phyloP scores from a whole-genome alignment of 2,329 filamentous ascomycete species.

The Penicillium sp. region DNA sequence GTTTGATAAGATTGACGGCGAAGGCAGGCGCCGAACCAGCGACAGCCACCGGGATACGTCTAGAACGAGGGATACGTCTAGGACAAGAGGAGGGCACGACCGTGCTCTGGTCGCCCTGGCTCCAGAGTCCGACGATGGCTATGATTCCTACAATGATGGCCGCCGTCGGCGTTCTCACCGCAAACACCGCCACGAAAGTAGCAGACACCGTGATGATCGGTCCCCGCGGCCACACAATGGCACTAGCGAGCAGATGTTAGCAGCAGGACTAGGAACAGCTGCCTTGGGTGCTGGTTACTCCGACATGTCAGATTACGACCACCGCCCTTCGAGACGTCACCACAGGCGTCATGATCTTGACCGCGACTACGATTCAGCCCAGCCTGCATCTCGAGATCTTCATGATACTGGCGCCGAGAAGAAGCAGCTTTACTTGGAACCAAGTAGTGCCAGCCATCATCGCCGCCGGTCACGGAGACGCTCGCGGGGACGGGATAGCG shows the following conservation, averaged over 20 bases:
- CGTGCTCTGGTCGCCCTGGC: slow-evolving; percentile 45
- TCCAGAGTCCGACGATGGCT: slow-evolving; percentile 45
- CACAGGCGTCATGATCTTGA: slow-evolving; percentile 24
- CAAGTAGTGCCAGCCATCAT: slow-evolving; percentile 9
- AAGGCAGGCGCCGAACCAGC: slow-evolving; percentile 24
- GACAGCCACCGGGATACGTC: slow-evolving; percentile 37
- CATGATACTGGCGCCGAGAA: slow-evolving; percentile 6
- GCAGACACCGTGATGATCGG: slow-evolving; percentile 21
- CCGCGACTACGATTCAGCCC: slow-evolving; percentile 12
- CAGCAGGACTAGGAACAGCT: slow-evolving; percentile 35
- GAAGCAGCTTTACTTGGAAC: slow-evolving; percentile 18
- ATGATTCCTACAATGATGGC: slow-evolving; percentile 41
- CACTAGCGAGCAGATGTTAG: slow-evolving; percentile 11
- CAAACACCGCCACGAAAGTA: slow-evolving; percentile 31
- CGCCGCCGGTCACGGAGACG: slow-evolving; percentile 25
- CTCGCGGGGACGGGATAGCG: slow-evolving; percentile 24
- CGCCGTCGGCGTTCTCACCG: slow-evolving; percentile 41
- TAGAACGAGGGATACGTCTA: slow-evolving; percentile 20
- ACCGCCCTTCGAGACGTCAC: slow-evolving; percentile 17
- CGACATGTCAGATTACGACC: slow-evolving; percentile 30
- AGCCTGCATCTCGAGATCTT: slow-evolving; percentile 13
- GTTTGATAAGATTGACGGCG: slow-evolving; percentile 34
- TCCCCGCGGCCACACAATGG: slow-evolving; percentile 16
- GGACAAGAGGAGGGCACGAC: slow-evolving; percentile 36
- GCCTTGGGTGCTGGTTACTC: slow-evolving; percentile 35